Conservation (phyloP, 345 rosid species). For the Excoecaria agallocha region DNA sequence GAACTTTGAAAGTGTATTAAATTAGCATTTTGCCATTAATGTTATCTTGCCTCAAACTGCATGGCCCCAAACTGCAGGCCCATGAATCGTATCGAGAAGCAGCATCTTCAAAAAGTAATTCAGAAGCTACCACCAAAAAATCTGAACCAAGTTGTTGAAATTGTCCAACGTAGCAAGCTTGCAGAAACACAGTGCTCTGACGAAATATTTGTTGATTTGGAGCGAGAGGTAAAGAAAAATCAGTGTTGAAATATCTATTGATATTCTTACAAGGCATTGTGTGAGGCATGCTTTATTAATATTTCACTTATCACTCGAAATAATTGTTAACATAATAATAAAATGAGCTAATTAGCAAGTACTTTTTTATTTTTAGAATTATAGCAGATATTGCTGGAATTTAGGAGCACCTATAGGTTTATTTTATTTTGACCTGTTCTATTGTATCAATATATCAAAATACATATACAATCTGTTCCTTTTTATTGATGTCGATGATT, state of each 20-base stretch:
- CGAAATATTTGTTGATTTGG: constrained; percentile 43
- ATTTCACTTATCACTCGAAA: too few species aligned
- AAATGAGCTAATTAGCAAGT: background rate
- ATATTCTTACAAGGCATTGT: background rate
- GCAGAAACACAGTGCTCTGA: constrained; percentile 11
- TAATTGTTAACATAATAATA: background rate
- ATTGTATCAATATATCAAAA: background rate
- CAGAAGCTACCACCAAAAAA: constrained; percentile 45
- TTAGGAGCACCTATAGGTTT: too few species aligned
- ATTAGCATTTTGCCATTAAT: background rate
- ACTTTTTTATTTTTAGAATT: background rate
- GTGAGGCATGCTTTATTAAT: background rate
- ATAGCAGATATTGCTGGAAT: background rate
- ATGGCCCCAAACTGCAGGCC: constrained; percentile 34
- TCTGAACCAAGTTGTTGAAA: constrained; percentile 45
- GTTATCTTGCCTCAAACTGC: constrained; percentile 9
- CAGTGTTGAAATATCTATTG: background rate
- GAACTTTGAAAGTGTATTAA: background rate
- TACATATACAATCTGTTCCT: background rate
- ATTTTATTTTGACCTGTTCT: background rate
- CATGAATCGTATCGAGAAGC: constrained; percentile 52
- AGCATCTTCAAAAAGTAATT: constrained; percentile 41
- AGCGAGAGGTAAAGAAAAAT: constrained; percentile 37
- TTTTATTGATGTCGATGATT: background rate
- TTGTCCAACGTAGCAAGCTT: constrained; percentile 29